Percentiles rank a stretch among this genome's conserved stretches.
Conservation (phyloP, 2,329 filamentous ascomycete species). For the Colletotrichum zoysiae region DNA sequence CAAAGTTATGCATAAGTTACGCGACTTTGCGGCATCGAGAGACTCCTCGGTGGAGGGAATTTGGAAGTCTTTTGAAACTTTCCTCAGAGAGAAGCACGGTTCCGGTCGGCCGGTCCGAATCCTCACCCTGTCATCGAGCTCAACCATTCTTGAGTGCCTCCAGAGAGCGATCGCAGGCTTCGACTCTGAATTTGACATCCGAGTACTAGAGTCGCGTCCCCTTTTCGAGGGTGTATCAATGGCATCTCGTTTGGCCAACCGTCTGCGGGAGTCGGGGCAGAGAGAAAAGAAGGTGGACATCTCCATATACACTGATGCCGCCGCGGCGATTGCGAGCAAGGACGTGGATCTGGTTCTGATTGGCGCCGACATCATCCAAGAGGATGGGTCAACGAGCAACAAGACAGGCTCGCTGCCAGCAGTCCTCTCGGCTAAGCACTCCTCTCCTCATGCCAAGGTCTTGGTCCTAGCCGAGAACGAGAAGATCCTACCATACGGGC, state of each 20-base stretch:
- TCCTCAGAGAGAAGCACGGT: slow-evolving; percentile 47
- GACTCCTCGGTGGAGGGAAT: slow-evolving; percentile 50
- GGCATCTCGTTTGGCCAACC: slow-evolving; percentile 57
- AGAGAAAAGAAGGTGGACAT: slow-evolving; percentile 52
- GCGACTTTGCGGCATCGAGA: slow-evolving; percentile 42
- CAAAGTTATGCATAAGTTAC: slow-evolving; percentile 36
- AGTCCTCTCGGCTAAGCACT: slow-evolving; percentile 65
- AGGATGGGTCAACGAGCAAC: slow-evolving; percentile 71
- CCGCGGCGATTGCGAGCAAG: slow-evolving; percentile 64
- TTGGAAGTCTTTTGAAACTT: slow-evolving; percentile 50
- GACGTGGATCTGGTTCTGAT: slow-evolving; percentile 70
- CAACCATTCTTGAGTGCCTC: slow-evolving; percentile 67
- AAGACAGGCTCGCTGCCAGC: slow-evolving; percentile 74
- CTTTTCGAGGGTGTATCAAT: slow-evolving; percentile 73
- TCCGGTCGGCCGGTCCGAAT: slow-evolving; percentile 56
- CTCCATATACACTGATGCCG: slow-evolving; percentile 70
- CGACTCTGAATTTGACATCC: slow-evolving; percentile 62
- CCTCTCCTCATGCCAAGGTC: slow-evolving; percentile 60
- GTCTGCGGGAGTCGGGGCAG: slow-evolving; percentile 44
- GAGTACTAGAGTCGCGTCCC: slow-evolving; percentile 75
- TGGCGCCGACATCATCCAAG: slow-evolving; percentile 73
- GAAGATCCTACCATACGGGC: slow-evolving; percentile 65
- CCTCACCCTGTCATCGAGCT: slow-evolving; percentile 73
- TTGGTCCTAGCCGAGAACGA: slow-evolving; percentile 71
- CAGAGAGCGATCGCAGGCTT: slow-evolving; percentile 53